A percentile compares a stretch with the other conserved stretches of the same genome.
Conservation (phyloP, 2,329 filamentous ascomycete species). For the Xylaria multiplex region DNA sequence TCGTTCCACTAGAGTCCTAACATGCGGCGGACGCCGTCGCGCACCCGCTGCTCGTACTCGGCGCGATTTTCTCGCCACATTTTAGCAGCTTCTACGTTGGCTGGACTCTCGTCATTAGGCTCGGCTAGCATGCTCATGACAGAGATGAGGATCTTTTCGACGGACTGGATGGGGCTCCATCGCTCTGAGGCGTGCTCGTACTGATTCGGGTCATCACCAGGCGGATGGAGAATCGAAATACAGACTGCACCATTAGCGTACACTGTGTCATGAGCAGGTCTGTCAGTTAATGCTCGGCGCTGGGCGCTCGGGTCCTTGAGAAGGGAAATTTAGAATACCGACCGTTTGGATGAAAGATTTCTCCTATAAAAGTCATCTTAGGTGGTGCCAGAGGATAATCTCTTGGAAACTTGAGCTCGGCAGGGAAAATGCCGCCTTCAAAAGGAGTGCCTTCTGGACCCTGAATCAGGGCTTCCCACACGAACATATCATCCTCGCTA, state of each 20-base stretch:
- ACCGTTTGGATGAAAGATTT: slow-evolving; percentile 98
- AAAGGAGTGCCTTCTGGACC: slow-evolving; percentile 96
- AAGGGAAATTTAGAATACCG: slow-evolving; percentile 26
- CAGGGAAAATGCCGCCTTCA: slow-evolving; percentile 94
- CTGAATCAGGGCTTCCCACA: slow-evolving; percentile 96
- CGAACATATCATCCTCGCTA: slow-evolving; percentile 91
- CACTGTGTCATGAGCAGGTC: slow-evolving; percentile 61
- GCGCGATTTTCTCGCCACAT: slow-evolving; percentile 88
- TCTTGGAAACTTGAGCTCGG: slow-evolving; percentile 91
- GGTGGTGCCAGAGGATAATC: slow-evolving; percentile 98
- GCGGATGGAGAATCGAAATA: slow-evolving; percentile 97
- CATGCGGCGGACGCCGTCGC: slow-evolving; percentile 81
- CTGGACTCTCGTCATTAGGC: slow-evolving; percentile 95
- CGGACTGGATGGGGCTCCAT: slow-evolving; percentile 96
- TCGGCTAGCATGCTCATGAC: slow-evolving; percentile 99
- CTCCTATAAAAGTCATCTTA: slow-evolving; percentile 93
- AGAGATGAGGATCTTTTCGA: slow-evolving; percentile 95
- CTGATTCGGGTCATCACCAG: slow-evolving; percentile 96
- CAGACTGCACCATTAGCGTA: slow-evolving; percentile 93
- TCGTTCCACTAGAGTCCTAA: slow-evolving; percentile 70
- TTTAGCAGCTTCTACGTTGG: slow-evolving; percentile 94
- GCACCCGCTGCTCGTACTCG: slow-evolving; percentile 88
- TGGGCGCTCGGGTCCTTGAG: neutral
- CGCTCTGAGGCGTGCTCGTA: slow-evolving; percentile 96
- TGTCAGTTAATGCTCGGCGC: slow-evolving; percentile 15